Evolutionary conservation across 495 filamentous ascomycete genomes (phyloP), one percentile per base, ranked within the genome.

Genomic region (Bathelium albidoporum): DNA sequence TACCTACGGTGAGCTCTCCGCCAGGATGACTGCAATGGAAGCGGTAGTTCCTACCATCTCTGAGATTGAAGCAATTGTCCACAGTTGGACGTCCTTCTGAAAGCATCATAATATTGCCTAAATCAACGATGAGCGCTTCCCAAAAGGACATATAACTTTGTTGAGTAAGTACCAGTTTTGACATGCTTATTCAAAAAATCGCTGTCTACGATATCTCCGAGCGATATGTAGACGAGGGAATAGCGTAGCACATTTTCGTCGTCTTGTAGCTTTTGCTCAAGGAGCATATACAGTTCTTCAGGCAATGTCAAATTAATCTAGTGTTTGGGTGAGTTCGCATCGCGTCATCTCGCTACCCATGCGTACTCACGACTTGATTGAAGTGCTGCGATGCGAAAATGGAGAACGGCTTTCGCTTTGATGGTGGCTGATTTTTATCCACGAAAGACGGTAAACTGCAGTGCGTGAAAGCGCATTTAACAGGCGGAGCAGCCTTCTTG

Each of bases 91-190:
- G 80, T 31, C 94, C 94, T 71, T 95, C 87, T 0, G 95, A 97
- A 18, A 96, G 83, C 89, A 98, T 94, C 70, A 95, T 73, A 66
- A 95, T 80, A 71, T 91, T 87, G 22, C 94, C 93, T 96, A 62
- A 31, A 16, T 5, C 5, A 55, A 29, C 59, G 34, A 55, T 62
- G 32, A 55, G 59, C 59, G 28, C 14, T 34, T 7, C 16, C 45
- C 26, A 26, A 18, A 53, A 45, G 5, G 5, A 58, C 9, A 32
- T 12, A 32, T 61, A 34, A 59, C 58, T 32, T 29, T 16, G 2
- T 36, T 9, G 18, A 16, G 14, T 12, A 64, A 63, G 18, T 82
- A 95, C 92, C 92, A 67, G 81, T 79, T 72, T 96, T 96, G 67
- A 97, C 87, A 71, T 96, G 93, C 59, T 83, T 78, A 52, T 85